A percentile compares a stretch with the other conserved stretches of the same genome.
These are phyloP conservation scores for Kodamaea fukazawae DNA, from an alignment of 805 yeast species.

Conservation along the genomic window DNA sequence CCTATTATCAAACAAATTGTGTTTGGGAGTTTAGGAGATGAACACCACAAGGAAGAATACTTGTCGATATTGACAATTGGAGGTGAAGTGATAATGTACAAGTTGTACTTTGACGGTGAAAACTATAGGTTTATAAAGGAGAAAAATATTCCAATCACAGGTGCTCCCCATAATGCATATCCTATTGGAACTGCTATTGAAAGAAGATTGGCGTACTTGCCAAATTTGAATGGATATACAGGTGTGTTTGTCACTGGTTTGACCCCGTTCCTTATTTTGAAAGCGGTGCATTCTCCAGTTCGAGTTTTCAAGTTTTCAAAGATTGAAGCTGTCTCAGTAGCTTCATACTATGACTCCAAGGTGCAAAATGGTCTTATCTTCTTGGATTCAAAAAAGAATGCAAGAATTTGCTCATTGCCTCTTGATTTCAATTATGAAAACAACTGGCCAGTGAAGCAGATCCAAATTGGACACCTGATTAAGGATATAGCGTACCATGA, in stretches of 20 bases:
- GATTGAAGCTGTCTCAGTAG: slow-evolving; percentile 64
- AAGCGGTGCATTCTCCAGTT: slow-evolving; percentile 61
- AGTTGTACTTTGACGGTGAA: slow-evolving; percentile 49
- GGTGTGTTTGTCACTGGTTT: slow-evolving; percentile 72
- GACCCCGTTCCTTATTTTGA: slow-evolving; percentile 66
- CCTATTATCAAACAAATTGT: slow-evolving; percentile 69
- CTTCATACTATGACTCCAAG: slow-evolving; percentile 45
- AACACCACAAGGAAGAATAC: slow-evolving; percentile 52
- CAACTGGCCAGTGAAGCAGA: slow-evolving; percentile 55
- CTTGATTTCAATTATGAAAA: slow-evolving; percentile 52
- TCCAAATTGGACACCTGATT: slow-evolving; percentile 57
- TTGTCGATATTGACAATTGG: slow-evolving; percentile 73
- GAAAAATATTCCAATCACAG: slow-evolving; percentile 52
- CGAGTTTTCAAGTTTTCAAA: slow-evolving; percentile 65
- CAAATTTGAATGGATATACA: slow-evolving; percentile 55
- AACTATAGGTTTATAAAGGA: slow-evolving; percentile 42
- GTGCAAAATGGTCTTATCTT: slow-evolving; percentile 58
- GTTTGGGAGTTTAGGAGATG: slow-evolving; percentile 65
- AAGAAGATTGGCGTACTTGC: slow-evolving; percentile 59
- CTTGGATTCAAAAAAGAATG: slow-evolving; percentile 66
- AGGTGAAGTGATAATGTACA: slow-evolving; percentile 73
- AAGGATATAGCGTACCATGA: slow-evolving; percentile 70
- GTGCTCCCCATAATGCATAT: slow-evolving; percentile 79
- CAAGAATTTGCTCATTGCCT: slow-evolving; percentile 57
- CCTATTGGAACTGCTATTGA: slow-evolving; percentile 67